Evolutionary conservation across 2,329 filamentous ascomycete genomes (phyloP).

Genomic region (Bipolaris bicolor): DNA sequence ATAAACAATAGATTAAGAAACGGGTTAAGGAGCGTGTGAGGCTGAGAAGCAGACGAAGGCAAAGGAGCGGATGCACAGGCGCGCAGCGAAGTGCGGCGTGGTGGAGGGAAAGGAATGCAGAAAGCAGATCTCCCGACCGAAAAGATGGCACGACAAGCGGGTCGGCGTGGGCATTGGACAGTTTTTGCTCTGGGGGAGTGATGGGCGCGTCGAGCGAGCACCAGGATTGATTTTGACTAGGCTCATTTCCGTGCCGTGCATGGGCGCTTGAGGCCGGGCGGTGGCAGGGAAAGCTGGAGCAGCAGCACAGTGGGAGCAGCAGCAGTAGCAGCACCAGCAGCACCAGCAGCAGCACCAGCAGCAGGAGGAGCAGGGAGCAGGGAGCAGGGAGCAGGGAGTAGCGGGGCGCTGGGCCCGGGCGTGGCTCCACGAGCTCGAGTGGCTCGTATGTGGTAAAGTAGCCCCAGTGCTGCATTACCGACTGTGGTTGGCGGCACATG

Average conservation of each 20-base stretch:
- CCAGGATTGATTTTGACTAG: slow-evolving; percentile 32
- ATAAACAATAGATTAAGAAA: slow-evolving; percentile 27
- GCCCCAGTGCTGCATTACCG: no score
- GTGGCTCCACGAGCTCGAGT: no score
- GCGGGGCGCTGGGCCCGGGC: no score
- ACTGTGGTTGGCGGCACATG: no score
- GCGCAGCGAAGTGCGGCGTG: slow-evolving; percentile 33
- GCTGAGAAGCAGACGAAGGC: slow-evolving; percentile 21
- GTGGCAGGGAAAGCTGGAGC: slow-evolving; percentile 1
- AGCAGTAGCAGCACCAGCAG: no score
- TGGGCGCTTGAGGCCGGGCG: slow-evolving; percentile 23
- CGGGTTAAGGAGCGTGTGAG: slow-evolving; percentile 33
- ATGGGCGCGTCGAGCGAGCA: slow-evolving; percentile 23
- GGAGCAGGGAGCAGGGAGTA: no score
- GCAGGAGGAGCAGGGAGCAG: no score
- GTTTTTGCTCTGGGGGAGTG: slow-evolving; percentile 25
- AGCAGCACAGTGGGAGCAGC: no score
- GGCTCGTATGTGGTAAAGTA: no score
- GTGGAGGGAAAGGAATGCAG: slow-evolving; percentile 26
- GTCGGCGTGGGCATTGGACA: slow-evolving; percentile 20
- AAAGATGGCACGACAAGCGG: slow-evolving; percentile 25
- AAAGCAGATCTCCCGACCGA: slow-evolving; percentile 30
- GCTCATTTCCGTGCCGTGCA: slow-evolving; percentile 34
- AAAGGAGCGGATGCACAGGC: slow-evolving; percentile 31
- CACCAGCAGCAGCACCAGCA: no score